These are phyloP conservation scores for Flaveria ramosissima DNA, from an alignment of 129 eudicot genomes.

Conservation along the genomic window DNA sequence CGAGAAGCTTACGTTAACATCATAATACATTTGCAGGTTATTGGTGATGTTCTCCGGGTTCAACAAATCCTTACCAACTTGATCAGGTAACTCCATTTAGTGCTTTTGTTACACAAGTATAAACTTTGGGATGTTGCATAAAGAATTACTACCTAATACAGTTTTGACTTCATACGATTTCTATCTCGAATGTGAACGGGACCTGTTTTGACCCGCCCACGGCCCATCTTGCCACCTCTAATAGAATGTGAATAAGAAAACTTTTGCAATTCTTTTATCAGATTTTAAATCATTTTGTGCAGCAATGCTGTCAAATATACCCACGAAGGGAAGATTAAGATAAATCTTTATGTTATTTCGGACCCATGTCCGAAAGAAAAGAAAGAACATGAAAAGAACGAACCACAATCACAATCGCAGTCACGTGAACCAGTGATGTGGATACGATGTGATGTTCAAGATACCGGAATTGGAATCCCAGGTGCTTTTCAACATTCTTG, in stretches of 20 bases:
- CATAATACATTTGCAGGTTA: constrained; percentile 53
- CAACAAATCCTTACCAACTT: constrained; percentile 93
- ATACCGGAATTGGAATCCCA: constrained; percentile 97
- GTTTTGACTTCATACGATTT: background rate
- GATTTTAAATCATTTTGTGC: constrained; percentile 25
- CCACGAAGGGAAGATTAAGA: constrained; percentile 88
- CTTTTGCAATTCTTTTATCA: background rate
- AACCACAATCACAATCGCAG: constrained; percentile 14
- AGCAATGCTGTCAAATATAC: constrained; percentile 96
- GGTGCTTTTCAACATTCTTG: constrained; percentile 43
- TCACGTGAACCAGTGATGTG: constrained; percentile 64
- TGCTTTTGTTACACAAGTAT: too few species aligned
- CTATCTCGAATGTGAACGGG: background rate
- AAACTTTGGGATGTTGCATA: background rate
- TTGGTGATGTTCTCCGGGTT: constrained; percentile 89
- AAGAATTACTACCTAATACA: background rate
- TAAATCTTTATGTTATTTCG: constrained; percentile 62
- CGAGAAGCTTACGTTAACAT: background rate
- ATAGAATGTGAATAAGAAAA: too few species aligned
- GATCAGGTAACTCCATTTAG: constrained; percentile 60
- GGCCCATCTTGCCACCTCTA: background rate
- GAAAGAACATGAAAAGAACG: constrained; percentile 40
- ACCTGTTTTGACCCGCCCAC: background rate
- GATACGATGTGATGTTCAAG: constrained; percentile 91
- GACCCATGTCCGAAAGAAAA: constrained; percentile 48